These are phyloP conservation scores for Cladosporium austrohemisphaericum DNA, from an alignment of 2,329 filamentous ascomycete species.

Conservation along the genomic window DNA sequence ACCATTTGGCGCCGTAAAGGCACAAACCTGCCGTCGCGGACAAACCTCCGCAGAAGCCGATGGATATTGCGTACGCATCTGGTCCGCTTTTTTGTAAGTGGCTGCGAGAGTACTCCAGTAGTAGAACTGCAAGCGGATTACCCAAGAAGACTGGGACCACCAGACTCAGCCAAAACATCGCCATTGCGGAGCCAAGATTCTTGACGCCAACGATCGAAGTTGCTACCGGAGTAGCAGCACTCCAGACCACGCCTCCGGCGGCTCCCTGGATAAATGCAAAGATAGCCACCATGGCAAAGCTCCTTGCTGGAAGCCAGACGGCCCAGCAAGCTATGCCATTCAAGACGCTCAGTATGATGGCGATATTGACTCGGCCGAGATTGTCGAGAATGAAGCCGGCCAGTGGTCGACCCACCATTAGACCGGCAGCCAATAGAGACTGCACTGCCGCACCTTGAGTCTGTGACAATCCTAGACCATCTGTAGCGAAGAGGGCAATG, in stretches of 20 bases:
- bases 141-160: conserved; percentile 1
- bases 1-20: conserved; percentile 4
- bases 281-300: not conserved
- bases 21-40: conserved; percentile 1
- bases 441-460: not conserved
- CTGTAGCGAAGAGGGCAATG: conserved; percentile 9
- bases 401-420: conserved; percentile 8
- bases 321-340: conserved; percentile 12
- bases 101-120: not conserved
- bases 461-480: conserved; percentile 1
- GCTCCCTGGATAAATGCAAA: conserved; percentile 8
- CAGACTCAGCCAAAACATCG: conserved; percentile 7
- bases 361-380: conserved; percentile 7
- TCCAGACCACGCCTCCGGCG: conserved; percentile 4
- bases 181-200: conserved; percentile 8
- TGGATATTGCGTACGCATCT: conserved; percentile 7
- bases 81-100: not conserved
- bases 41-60: conserved; percentile 9
- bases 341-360: not conserved
- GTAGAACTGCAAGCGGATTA: conserved; percentile 5
- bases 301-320: conserved; percentile 5
- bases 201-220: conserved; percentile 6
- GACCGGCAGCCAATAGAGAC: conserved; percentile 3
- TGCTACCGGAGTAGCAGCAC: conserved; percentile 2
- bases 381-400: conserved; percentile 7